Conservation (phyloP, 768 basidiomycete genomes). For the Russula griseocarnosa region DNA sequence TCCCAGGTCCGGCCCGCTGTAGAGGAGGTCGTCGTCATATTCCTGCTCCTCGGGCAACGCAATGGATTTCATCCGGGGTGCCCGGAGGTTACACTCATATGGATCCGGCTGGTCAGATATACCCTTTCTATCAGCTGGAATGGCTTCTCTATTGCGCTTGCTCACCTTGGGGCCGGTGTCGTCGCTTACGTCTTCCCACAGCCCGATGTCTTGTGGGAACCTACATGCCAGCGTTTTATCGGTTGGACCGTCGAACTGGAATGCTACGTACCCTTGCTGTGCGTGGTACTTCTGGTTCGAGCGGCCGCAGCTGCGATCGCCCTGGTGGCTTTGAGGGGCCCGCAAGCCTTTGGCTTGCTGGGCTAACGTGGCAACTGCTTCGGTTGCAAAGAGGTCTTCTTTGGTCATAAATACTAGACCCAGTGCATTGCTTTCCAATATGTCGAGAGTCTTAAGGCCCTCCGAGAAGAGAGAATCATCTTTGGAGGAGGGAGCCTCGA, state of each 20-base stretch:
- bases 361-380: neutral
- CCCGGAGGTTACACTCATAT: neutral
- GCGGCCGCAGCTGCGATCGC: constrained; percentile 5
- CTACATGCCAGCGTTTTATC: constrained; percentile 7
- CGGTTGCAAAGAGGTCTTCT: neutral
- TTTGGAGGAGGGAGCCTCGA: neutral
- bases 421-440: neutral
- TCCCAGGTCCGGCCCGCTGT: neutral
- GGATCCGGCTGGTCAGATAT: too few relatives aligned
- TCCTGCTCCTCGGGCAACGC: neutral
- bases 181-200: neutral
- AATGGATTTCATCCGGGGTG: neutral
- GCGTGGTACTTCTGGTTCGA: neutral
- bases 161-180: constrained; percentile 10
- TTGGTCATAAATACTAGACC: neutral
- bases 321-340: constrained; percentile 16
- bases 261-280: neutral
- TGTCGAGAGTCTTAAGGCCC: neutral
- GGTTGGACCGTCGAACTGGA: neutral
- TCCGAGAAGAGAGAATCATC: neutral
- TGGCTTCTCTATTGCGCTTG: neutral
- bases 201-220: constrained; percentile 10
- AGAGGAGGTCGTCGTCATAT: neutral
- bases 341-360: constrained; percentile 21
- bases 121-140: neutral